phyloP scores from a whole-genome alignment of 306 rosid species.

The Quercus alba region DNA sequence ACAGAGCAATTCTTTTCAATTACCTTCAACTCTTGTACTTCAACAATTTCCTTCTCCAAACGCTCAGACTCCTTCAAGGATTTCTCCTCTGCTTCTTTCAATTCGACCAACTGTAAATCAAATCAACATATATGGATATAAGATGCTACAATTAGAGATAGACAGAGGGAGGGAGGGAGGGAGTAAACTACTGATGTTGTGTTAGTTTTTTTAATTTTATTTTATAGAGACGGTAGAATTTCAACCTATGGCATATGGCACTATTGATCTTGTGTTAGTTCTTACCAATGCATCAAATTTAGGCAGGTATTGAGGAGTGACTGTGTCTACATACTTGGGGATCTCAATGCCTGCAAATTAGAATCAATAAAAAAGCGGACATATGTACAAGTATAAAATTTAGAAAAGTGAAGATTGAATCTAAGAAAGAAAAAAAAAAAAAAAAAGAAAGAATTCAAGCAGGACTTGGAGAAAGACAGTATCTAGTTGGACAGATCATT shows the following conservation, averaged over 20 bases:
- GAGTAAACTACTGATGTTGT: neutral
- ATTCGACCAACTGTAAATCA: slow-evolving; percentile 67
- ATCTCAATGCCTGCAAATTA: slow-evolving; percentile 64
- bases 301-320: slow-evolving; percentile 87
- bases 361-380: neutral
- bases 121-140: slow-evolving; percentile 12
- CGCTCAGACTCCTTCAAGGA: slow-evolving; percentile 92
- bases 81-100: slow-evolving; percentile 84
- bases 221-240: too few species aligned
- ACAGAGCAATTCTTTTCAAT: neutral
- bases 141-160: neutral
- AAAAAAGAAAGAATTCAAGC: neutral
- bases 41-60: slow-evolving; percentile 80
- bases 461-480: neutral
- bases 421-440: neutral
- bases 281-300: slow-evolving; percentile 84
- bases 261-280: neutral
- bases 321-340: slow-evolving; percentile 93
- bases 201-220: slow-evolving; percentile 12
- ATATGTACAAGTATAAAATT: neutral
- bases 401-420: neutral
- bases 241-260: neutral
- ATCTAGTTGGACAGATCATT: neutral
- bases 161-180: neutral
- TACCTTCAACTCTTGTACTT: slow-evolving; percentile 90